Evolutionary conservation across 2,329 filamentous ascomycete species (phyloP), one percentile per base, ranked within the genome.

Genomic region (Hypomyces perniciosus): DNA sequence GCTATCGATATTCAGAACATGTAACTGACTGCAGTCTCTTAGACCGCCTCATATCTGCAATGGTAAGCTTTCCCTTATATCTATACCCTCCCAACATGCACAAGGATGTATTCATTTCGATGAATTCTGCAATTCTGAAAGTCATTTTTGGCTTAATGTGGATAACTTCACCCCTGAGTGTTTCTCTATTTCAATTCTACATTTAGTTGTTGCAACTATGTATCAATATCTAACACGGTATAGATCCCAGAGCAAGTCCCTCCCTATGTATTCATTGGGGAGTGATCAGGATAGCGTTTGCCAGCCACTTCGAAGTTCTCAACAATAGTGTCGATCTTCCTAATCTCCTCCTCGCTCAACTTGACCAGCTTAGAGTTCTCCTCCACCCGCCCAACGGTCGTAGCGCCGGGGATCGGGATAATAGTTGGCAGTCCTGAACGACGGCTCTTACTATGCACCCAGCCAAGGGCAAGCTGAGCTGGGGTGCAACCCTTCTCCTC

Each of bases 391-490:
- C 68, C 71, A 8, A 65, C 67, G 1, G 73, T 79, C 1, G 80
- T 82, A 8, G 84, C 77, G 9, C 84, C 84, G 0, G 84, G 85
- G 55, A 86, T 85, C 2, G 84, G 84, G 51, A 88, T 78, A 57
- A 87, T 78, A 10, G 61, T 65, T 8, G 78, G 78, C 68, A 79
- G 70, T 12, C 77, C 81, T 6, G 77, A 71, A 31, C 69, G 70
- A 48, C 68, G 68, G 48, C 72, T 76, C 33, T 82, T 69, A 3
- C 72, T 65, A 45, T 71, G 62, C 6, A 81, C 70, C 85, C 86
- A 90, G 34, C 73, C 76, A 44, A 90, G 71, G 5, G 85, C 85
- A 20, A 90, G 71, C 66, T 90, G 85, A 1, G 77, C 77, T 3
- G 79, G 63, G 0, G 81, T 86, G 61, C 74, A 77, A 1, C 75